Evolutionary conservation across 139 green algal genomes (phyloP).

Genomic region (Coelastrella sp.): DNA sequence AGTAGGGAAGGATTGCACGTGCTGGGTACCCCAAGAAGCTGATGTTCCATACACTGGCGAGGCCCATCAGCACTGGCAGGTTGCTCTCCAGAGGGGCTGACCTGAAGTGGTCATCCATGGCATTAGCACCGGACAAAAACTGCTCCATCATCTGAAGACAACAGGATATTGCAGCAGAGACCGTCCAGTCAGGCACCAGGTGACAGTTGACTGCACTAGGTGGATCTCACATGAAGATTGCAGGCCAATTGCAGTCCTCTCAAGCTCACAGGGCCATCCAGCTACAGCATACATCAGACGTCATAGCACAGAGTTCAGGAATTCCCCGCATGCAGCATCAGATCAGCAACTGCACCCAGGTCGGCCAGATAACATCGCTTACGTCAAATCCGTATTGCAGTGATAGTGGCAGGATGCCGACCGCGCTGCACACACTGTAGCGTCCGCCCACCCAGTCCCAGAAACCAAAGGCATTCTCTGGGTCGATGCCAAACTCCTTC

Average conservation of each 20-base stretch:
- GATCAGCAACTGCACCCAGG: background rate
- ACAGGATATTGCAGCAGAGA: background rate
- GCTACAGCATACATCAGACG: no score
- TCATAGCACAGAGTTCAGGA: no score
- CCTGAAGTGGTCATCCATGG: slow-evolving; percentile 95
- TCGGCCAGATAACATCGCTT: slow-evolving; percentile 34
- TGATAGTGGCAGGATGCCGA: slow-evolving; percentile 95
- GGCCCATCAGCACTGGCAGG: slow-evolving; percentile 95
- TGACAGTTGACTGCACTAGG: background rate
- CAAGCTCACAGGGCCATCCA: no score
- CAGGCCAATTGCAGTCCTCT: no score
- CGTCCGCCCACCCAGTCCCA: slow-evolving; percentile 98
- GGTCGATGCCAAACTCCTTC: slow-evolving; percentile 98
- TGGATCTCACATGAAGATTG: background rate
- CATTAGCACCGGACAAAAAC: slow-evolving; percentile 90
- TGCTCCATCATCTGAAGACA: slow-evolving; percentile 53
- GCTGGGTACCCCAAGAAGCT: slow-evolving; percentile 94
- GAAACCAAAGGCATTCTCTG: slow-evolving; percentile 98
- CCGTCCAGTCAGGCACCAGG: background rate
- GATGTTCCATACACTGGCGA: slow-evolving; percentile 96
- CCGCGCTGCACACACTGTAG: slow-evolving; percentile 96
- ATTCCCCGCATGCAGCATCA: background rate
- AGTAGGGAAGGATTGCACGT: slow-evolving; percentile 98
- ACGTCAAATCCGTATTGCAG: slow-evolving; percentile 98
- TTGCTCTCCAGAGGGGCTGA: slow-evolving; percentile 90